Evolutionary conservation across 2,329 filamentous ascomycete genomes (phyloP), one percentile per base, ranked within the genome.

Genomic region (Canariomyces notabilis): DNA sequence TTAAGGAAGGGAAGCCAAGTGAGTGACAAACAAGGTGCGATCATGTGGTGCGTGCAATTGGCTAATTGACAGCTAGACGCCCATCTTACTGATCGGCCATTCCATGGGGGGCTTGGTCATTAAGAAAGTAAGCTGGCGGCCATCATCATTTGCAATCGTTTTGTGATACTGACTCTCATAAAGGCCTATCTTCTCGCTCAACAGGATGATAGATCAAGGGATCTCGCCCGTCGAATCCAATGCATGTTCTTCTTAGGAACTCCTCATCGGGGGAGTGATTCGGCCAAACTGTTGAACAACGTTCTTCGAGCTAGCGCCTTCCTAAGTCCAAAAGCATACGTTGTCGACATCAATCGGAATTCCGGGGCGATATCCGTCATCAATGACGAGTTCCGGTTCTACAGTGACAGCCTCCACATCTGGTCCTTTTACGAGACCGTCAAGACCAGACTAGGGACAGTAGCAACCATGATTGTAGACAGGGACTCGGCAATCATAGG

Each of bases 21-120:
- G n/a, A n/a, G n/a, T n/a, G n/a, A n/a, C n/a, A n/a, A n/a, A n/a
- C n/a, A n/a, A n/a, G n/a, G n/a, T n/a, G n/a, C n/a, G n/a, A n/a
- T n/a, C n/a, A n/a, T n/a, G n/a, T n/a, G n/a, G n/a, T n/a, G n/a
- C n/a, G n/a, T n/a, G n/a, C n/a, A n/a, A n/a, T n/a, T n/a, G n/a
- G n/a, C n/a, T n/a, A n/a, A n/a, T n/a, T n/a, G n/a, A n/a, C n/a
- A 37, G 52, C 22, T 16, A 4, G 16, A 41, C 26, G 11, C 7
- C 38, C 11, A 16, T 41, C 9, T 15, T 41, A 11, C 29, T 44
- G 6, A 31, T 67, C 12, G 64, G 60, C 2, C 65, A 68, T 46
- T 66, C 63, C 26, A 60, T 67, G 56, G 64, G 63, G 2, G 62
- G 62, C 5, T 52, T 67, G 11, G 57, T 67, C 2, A 62, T 66